Percentiles rank a stretch among this genome's conserved stretches.
Conservation (phyloP, 306 rosid genomes). For the Lathyrus sativus region DNA sequence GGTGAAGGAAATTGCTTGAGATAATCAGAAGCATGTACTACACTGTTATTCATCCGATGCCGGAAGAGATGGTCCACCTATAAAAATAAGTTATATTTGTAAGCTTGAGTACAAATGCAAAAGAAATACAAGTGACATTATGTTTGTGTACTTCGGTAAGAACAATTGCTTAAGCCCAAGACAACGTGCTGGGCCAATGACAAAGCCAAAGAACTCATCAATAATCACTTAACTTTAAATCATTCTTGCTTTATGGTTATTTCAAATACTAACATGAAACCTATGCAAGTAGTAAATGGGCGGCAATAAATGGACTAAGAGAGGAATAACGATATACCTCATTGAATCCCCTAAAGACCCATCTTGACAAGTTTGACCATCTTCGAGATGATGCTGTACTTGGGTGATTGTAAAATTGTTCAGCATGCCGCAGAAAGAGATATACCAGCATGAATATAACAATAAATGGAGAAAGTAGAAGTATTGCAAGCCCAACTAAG, state of each 20-base stretch:
- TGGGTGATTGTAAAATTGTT: conserved; percentile 92
- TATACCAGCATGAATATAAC: conserved; percentile 93
- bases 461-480: conserved; percentile 92
- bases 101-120: conserved; percentile 29
- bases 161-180: conserved; percentile 9
- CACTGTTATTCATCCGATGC: conserved; percentile 84
- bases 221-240: background rate
- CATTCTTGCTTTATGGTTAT: background rate
- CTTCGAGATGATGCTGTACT: conserved; percentile 86
- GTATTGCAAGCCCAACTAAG: conserved; percentile 86
- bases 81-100: conserved; percentile 37
- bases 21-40: conserved; percentile 76
- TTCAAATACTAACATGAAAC: background rate
- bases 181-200: background rate
- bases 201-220: conserved; percentile 17
- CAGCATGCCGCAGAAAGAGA: conserved; percentile 95
- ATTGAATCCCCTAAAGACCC: conserved; percentile 90
- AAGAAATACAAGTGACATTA: background rate
- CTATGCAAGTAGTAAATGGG: conserved; percentile 1
- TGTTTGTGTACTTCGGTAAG: background rate
- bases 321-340: conserved; percentile 63
- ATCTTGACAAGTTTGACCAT: conserved; percentile 93
- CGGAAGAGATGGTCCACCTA: conserved; percentile 96
- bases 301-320: conserved; percentile 13
- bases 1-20: conserved; percentile 93